Evolutionary conservation across 192 early-diverging fungal species (phyloP).

Genomic region (Backusella mclennaniae): DNA sequence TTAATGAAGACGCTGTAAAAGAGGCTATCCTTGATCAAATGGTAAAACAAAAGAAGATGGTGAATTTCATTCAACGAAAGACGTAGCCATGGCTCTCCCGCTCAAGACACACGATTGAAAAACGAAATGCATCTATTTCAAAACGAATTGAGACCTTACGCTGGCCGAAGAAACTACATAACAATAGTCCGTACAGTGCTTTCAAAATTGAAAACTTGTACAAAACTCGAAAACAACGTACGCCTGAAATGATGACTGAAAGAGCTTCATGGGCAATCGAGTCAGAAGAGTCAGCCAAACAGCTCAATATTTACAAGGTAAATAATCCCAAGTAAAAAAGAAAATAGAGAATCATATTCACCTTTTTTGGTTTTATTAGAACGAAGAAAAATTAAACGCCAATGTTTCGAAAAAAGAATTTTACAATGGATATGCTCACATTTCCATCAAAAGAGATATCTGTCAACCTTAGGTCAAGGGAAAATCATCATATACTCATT

Average conservation of each 20-base stretch:
- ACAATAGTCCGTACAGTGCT: background rate
- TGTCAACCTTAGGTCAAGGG: background rate
- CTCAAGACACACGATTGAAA: too few species aligned
- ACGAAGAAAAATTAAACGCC: background rate
- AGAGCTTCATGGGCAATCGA: background rate
- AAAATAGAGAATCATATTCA: background rate
- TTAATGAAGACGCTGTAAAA: too few species aligned
- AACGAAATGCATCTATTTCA: background rate
- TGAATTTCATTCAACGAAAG: too few species aligned
- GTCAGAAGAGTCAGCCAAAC: background rate
- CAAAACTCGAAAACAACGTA: background rate
- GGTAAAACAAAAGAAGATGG: too few species aligned
- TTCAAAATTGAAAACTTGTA: background rate
- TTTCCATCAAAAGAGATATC: background rate
- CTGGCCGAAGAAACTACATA: background rate
- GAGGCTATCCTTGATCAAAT: too few species aligned
- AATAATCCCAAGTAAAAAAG: background rate
- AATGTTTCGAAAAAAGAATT: background rate
- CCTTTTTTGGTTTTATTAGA: background rate
- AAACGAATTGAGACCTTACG: accelerated
- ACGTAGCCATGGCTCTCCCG: too few species aligned
- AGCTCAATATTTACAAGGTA: background rate
- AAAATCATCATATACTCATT: too few species aligned
- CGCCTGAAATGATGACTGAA: background rate
- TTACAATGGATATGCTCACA: background rate